A percentile compares a stretch with the other conserved stretches of the same genome.
Conservation (phyloP, 805 yeast species). For the Hagleromyces aurorensis region DNA sequence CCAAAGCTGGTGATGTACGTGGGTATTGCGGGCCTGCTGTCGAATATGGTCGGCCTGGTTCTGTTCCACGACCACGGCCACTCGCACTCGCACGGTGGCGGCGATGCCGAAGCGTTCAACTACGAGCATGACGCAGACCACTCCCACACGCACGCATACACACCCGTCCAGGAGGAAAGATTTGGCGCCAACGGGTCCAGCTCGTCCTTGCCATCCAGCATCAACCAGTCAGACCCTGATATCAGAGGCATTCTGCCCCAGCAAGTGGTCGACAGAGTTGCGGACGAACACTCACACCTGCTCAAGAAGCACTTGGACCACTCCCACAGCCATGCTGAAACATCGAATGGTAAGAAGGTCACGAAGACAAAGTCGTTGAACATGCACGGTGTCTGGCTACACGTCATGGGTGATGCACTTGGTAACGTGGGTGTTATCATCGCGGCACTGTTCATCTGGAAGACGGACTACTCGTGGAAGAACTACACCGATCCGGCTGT, state of each 20-base stretch:
- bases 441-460: constrained; percentile 90
- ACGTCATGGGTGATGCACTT: constrained; percentile 91
- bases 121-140: constrained; percentile 11
- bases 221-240: constrained; percentile 8
- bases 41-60: constrained; percentile 76
- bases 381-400: constrained; percentile 95
- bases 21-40: constrained; percentile 73
- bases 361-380: constrained; percentile 56
- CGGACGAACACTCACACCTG: constrained; percentile 34
- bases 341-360: constrained; percentile 3
- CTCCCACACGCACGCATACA: constrained; percentile 23
- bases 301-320: constrained; percentile 11
- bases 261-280: constrained; percentile 18
- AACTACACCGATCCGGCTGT: constrained; percentile 80
- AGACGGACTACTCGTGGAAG: constrained; percentile 83
- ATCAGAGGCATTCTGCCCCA: constrained; percentile 23
- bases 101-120: constrained; percentile 7
- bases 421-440: constrained; percentile 91
- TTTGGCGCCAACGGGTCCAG: constrained; percentile 12
- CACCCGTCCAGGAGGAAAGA: constrained; percentile 14
- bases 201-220: constrained; percentile 2
- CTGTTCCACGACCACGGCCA: constrained; percentile 86
- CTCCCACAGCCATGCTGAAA: constrained; percentile 3
- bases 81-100: constrained; percentile 38
- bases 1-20: constrained; percentile 79